Evolutionary conservation across 2,329 filamentous ascomycete species (phyloP).

Genomic region (Fusarium hainanense): DNA sequence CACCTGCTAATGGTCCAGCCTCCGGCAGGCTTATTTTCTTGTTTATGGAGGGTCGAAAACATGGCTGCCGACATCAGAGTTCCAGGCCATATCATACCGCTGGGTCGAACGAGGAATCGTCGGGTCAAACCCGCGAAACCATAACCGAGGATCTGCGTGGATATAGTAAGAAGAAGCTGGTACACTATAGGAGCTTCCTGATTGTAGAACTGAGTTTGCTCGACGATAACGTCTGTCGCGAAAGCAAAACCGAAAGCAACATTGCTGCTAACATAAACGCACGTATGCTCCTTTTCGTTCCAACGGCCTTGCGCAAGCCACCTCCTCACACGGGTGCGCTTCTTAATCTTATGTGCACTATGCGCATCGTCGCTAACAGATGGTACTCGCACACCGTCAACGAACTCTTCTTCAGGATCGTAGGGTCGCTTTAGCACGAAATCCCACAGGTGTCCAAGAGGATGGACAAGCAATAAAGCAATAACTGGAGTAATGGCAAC

Average conservation of each 20-base stretch:
- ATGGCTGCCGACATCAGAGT: constrained; percentile 90
- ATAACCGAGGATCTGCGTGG: constrained; percentile 88
- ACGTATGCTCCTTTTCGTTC: constrained; percentile 91
- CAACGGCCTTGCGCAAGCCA: constrained; percentile 84
- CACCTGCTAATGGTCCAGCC: constrained; percentile 86
- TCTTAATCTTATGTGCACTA: constrained; percentile 40
- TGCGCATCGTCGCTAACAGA: constrained; percentile 35
- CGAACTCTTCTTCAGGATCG: constrained; percentile 61
- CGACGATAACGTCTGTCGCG: constrained; percentile 89
- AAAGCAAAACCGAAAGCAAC: constrained; percentile 91
- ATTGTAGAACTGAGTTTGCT: constrained; percentile 89
- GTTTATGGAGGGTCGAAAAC: constrained; percentile 87
- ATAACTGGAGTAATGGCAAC: constrained; percentile 91
- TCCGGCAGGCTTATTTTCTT: constrained; percentile 83
- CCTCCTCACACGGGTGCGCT: constrained; percentile 64
- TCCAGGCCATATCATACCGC: constrained; percentile 91
- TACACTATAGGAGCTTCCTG: constrained; percentile 82
- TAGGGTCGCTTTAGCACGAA: constrained; percentile 72
- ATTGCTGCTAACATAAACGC: constrained; percentile 90
- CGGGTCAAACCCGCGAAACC: constrained; percentile 85
- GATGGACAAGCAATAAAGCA: constrained; percentile 84
- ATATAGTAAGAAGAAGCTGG: constrained; percentile 84
- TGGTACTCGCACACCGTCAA: constrained; percentile 58
- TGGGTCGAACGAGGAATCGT: constrained; percentile 83
- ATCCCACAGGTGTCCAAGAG: constrained; percentile 85